Evolutionary conservation across 2,329 filamentous ascomycete species (phyloP), one percentile per base, ranked within the genome.

Genomic region (Coleophoma eucalyptorum): DNA sequence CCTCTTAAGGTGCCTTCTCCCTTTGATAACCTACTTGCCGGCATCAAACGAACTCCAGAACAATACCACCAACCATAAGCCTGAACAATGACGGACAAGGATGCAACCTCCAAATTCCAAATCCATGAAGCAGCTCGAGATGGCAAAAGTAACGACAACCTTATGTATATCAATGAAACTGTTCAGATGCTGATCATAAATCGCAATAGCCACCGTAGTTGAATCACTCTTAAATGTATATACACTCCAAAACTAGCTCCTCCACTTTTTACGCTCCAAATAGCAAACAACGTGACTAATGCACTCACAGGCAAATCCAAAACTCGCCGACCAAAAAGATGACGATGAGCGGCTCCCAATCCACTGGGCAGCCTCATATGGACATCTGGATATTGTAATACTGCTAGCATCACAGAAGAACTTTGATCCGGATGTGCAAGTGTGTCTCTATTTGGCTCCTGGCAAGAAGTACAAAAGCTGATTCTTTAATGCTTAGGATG

Each of bases 291-390:
- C 43, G 34, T 26, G 45, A 26, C 48, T 48, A 54, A 44, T 43
- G 13, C 43, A 34, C 40, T 41, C 43, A 50, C 50, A 93, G 87
- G 83, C 85, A 58, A 91, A 96, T 64, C 85, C 89, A 2, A 92
- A 89, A 62, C 80, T 95, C 37, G 85, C 89, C 21, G 77, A 73
- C 43, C 70, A 70, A 51, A 83, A 84, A 62, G 94, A 99, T 63
- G 86, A 89, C 45, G 94, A 99, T 67, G 90, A 90, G 15, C 89
- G 94, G 42, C 81, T 96, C 35, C 86, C 94, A 2, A 84, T 97
- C 51, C 94, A 99, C 75, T 99, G 94, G 94, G 93, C 94, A 0
- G 83, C 84, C 2, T 94, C 92, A 19, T 87, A 89, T 68, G 95
- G 94, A 66, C 86, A 84, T 58, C 71, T 86, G 6, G 80, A 85